These are phyloP conservation scores for Fabrea salina DNA, from an alignment of 169 alveolate species.

Conservation along the genomic window DNA sequence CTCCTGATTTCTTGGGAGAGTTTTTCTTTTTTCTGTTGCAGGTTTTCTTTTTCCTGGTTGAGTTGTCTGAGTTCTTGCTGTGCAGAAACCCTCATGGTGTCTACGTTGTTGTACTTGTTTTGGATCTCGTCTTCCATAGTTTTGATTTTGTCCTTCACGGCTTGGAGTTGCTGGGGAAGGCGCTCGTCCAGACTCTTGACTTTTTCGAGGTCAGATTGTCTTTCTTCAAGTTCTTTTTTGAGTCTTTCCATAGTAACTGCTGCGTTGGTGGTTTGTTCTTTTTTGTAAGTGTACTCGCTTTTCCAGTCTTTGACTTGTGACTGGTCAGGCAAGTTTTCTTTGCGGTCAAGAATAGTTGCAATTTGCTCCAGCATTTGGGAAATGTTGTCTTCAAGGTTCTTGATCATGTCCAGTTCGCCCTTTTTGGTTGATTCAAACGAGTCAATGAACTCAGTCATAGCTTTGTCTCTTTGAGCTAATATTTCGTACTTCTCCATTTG, in stretches of 20 bases:
- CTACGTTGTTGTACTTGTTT: constrained; percentile 68
- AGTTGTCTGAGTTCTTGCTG: constrained; percentile 60
- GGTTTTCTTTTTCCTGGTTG: constrained; percentile 36
- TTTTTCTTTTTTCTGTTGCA: constrained; percentile 50
- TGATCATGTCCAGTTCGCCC: constrained; percentile 56
- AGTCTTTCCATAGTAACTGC: constrained; percentile 71
- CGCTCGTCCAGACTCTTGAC: constrained; percentile 63
- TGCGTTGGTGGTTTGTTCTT: constrained; percentile 61
- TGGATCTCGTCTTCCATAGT: constrained; percentile 71
- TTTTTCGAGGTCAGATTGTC: constrained; percentile 70
- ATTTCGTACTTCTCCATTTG: constrained; percentile 70
- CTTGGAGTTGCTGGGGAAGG: constrained; percentile 57
- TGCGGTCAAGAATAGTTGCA: constrained; percentile 46
- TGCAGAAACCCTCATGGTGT: constrained; percentile 51
- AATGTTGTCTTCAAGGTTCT: constrained; percentile 59
- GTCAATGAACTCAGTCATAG: constrained; percentile 76
- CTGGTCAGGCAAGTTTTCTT: constrained; percentile 60
- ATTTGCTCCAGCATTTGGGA: constrained; percentile 60
- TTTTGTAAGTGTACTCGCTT: constrained; percentile 58
- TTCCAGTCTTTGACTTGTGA: constrained; percentile 49
- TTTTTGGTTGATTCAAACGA: constrained; percentile 66
- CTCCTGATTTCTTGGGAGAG: constrained; percentile 43
- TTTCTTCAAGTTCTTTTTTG: constrained; percentile 58
- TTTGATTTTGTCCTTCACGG: constrained; percentile 49
- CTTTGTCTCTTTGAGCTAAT: constrained; percentile 74